Evolutionary conservation across 208 protist genomes (phyloP), one percentile per base, ranked within the genome.

Genomic region (Leptomonas pyrrhocoris): DNA sequence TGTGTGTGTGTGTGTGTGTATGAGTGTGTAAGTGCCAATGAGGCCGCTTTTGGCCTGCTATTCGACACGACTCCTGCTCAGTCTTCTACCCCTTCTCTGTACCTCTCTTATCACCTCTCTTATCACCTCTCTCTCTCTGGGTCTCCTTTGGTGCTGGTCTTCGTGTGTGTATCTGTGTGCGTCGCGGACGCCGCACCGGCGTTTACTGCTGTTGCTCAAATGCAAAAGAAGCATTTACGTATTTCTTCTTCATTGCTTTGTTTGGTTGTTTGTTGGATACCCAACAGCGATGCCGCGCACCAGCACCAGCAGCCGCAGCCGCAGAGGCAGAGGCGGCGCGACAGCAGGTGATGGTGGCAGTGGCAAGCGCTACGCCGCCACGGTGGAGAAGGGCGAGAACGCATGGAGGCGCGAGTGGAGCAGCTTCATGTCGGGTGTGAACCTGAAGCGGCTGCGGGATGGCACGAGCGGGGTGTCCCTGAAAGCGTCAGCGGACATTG

Each of bases 401-500:
- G 89, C 83, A 34, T 96, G 92, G 89, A 85, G 82, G 53, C 78
- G 79, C 5, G 89, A 96, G 63, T 96, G 92, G 89, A 84, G 80
- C 34, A 79, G 81, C 50, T 96, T 96, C 76, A 96, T 96, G 65
- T 92, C 86, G 13, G 85, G 85, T n/a, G 73, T 96, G 2, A 86
- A 58, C 36, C 63, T 94, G 15, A 88, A 90, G 68, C 83, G 86
- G 12, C 61, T 94, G 40, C 88, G 88, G 1, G 89, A 94, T 51
- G 89, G 88, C 48, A 79, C 76, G 13, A 86, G 77, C 36, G 71
- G 73, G 0, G 85, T 94, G 7, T 59, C 77, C 2, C 72, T 96
- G 42, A 84, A 80, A 30, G 76, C 83, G 25, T 77, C 77, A 2
- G 78, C 71, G 9, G 83, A 94, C 64, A 81, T 94, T 25, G 81